Evolutionary conservation across 345 rosid species (phyloP), one percentile per base, ranked within the genome.

Genomic region (Citrus australasica): DNA sequence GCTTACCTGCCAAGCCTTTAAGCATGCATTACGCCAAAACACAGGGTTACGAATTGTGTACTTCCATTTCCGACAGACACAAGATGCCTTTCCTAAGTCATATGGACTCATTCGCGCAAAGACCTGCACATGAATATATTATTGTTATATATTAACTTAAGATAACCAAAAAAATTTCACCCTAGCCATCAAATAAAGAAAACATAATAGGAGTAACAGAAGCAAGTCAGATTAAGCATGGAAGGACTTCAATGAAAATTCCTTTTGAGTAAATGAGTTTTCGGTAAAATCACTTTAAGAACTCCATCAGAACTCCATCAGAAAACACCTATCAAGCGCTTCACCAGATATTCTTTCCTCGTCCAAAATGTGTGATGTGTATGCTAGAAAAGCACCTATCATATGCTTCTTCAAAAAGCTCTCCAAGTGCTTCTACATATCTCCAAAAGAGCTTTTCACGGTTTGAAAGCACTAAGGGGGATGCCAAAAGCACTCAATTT

Each of bases 61-160:
- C 85, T 93, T 95, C 98, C 99, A 93, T 81, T 92, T 95, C 58
- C 94, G 84, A 79, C 99, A 95, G 7, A 93, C 97, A 84, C 97
- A 93, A 69, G 96, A 86, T 77, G 94, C 96, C 83, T 88, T 93
- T 79, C 97, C 99, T 64, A 93, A 56, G 82, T 95, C 96, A 81
- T 93, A 91, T 14, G 99, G 93, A 79, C 86, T 33, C 93, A 93
- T 90, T 72, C 94, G 88, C 30, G 89, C 84, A 82, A 95, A 92
- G n/a, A 95, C 94, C 99, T 95, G 86, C 48, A 83, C 17, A 77
- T 10, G 51, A 79, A 78, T 71, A 82, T 51, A 38, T 11, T 2
- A 65, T 42, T 11, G 25, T 28, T 51, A 30, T 69, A 61, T 17
- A 63, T 40, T 8, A 27, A 27, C 17, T 32, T 42, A 46, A 76